Conservation (phyloP, 2,329 filamentous ascomycete species). For the Neonectria coccinea region DNA sequence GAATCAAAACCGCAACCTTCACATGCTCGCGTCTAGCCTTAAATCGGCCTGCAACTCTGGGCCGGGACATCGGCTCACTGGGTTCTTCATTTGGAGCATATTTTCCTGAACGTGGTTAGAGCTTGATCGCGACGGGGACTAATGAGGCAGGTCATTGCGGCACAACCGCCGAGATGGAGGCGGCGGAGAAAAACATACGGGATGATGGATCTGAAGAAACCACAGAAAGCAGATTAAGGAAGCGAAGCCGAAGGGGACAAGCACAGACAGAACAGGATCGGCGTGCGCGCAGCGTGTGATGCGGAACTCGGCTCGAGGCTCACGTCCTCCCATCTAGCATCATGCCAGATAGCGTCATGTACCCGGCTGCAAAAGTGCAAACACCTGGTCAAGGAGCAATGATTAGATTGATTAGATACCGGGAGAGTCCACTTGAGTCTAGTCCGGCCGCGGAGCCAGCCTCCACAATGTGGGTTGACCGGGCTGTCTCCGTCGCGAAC, state of each 20-base stretch:
- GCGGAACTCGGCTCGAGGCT: background rate
- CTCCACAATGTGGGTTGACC: background rate
- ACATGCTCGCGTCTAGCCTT: background rate
- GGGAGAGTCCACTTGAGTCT: background rate
- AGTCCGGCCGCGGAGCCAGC: background rate
- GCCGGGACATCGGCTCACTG: background rate
- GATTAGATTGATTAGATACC: slow-evolving; percentile 11
- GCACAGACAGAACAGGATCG: no score
- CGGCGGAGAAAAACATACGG: background rate
- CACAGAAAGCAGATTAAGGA: background rate
- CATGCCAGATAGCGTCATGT: background rate
- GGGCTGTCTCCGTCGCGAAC: background rate
- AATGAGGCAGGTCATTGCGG: no score
- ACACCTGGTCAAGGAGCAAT: background rate
- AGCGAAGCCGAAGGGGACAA: background rate
- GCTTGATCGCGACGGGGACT: background rate
- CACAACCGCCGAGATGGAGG: no score
- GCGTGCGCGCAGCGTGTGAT: background rate
- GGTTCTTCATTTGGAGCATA: background rate
- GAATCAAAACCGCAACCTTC: background rate
- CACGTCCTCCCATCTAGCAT: background rate
- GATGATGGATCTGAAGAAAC: no score
- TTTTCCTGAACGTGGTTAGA: no score
- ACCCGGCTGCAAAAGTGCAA: background rate
- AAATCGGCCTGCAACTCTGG: background rate